Evolutionary conservation across 805 yeast genomes (phyloP), one percentile per base, ranked within the genome.

Genomic region (Clavispora phyllophila): DNA sequence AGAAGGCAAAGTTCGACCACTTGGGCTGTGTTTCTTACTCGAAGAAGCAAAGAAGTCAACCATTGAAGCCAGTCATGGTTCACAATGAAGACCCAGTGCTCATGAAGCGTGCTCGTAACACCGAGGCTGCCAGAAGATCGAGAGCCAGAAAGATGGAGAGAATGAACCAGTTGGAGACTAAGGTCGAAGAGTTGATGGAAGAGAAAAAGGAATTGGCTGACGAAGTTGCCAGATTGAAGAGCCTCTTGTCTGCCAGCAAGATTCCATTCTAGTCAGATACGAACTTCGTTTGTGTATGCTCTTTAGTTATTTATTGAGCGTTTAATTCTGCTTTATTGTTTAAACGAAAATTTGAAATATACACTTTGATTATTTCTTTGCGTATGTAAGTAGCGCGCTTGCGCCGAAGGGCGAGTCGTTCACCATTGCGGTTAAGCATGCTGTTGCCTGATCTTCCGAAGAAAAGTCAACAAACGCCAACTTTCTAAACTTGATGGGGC

Each of bases 51-150:
- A 80, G 96, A 56, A 49, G 77, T 23, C 66, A 70, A 45, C 95
- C 95, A 8, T 73, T 88, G 63, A 70, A 74, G 52, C 95, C 95
- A 9, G 74, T 89, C 43, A 76, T 77, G 37, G 48, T 70, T 36
- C 73, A 78, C 25, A 26, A 41, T 17, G 66, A 61, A 38, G 96
- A 89, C 62, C 78, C 83, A n/a, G 76, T 75, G 44, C 78, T 87
- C 36, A 63, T 85, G 56, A 91, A 91, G 71, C 82, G 98, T 62
- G 98, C 98, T 8, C 82, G 91, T 66, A 91, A 93, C 76, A 91
- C 91, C n/a, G 96, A 89, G 61, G 97, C 98, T 53, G 97, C 97
- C 7, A 81, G 97, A 65, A 79, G 96, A 60, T 88, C 96, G 22
- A 76, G 97, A 58, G 96, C 96, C 19, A 81, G 96, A 63, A 88